These are phyloP conservation scores for Aspergillus diversus DNA, from an alignment of 495 filamentous ascomycete genomes.

Conservation along the genomic window DNA sequence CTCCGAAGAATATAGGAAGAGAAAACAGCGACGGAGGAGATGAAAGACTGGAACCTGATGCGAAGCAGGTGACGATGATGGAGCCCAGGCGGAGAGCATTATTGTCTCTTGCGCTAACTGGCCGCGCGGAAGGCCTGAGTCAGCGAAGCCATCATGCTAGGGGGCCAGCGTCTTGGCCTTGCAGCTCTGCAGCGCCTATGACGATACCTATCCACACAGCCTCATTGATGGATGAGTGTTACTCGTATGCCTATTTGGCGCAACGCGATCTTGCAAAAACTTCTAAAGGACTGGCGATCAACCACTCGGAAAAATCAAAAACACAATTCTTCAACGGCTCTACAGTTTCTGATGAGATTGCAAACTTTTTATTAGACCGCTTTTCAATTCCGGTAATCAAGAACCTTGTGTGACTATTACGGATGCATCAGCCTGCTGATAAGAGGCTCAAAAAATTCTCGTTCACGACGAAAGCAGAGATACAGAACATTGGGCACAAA, in stretches of 20 bases:
- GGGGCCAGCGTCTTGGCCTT: not conserved
- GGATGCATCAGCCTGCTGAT: not conserved
- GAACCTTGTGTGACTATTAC: too few species aligned
- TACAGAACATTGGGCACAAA: not conserved
- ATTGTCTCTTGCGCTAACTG: not conserved
- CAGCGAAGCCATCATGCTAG: constrained; percentile 9
- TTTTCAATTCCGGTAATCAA: too few species aligned
- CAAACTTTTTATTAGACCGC: too few species aligned
- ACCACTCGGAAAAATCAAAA: too few species aligned
- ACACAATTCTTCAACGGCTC: too few species aligned
- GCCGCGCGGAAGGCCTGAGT: constrained; percentile 12
- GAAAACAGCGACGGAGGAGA: constrained; percentile 6
- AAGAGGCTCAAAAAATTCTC: not conserved
- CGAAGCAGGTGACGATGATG: constrained; percentile 24
- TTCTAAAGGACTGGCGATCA: too few species aligned
- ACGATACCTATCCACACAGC: not conserved
- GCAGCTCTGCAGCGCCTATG: not conserved
- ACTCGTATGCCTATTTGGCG: too few species aligned
- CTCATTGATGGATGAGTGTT: too few species aligned
- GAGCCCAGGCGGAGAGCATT: constrained; percentile 24
- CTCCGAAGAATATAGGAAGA: not conserved
- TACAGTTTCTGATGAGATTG: too few species aligned
- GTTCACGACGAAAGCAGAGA: not conserved
- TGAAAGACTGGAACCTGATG: constrained; percentile 33
- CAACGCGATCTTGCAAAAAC: too few species aligned